These are phyloP conservation scores for Wallacemonas sp. DNA, from an alignment of 208 protist genomes.

Conservation along the genomic window DNA sequence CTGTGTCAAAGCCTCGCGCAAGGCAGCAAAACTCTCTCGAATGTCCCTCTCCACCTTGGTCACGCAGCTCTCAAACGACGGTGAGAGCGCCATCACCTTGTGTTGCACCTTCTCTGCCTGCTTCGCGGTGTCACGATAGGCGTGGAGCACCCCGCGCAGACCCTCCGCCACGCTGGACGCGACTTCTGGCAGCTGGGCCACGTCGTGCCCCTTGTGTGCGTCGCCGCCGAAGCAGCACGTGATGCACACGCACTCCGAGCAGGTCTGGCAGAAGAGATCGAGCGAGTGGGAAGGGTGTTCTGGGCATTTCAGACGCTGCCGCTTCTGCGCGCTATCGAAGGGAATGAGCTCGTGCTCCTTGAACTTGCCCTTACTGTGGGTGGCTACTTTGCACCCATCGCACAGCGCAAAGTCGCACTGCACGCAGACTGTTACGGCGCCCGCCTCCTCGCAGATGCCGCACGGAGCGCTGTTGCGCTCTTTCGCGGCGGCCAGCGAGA, in stretches of 20 bases:
- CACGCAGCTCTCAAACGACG: slow-evolving; percentile 28
- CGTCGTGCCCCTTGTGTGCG: slow-evolving; percentile 58
- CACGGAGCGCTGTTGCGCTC: slow-evolving; percentile 25
- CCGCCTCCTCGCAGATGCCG: slow-evolving; percentile 63
- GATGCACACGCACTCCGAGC: slow-evolving; percentile 51
- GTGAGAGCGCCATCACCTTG: slow-evolving; percentile 11
- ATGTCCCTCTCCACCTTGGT: slow-evolving; percentile 31
- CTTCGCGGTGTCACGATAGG: not conserved
- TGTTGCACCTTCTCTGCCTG: slow-evolving; percentile 1
- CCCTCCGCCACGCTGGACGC: slow-evolving; percentile 4
- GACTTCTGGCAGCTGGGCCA: slow-evolving; percentile 47
- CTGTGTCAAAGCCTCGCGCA: slow-evolving; percentile 19
- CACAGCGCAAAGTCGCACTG: slow-evolving; percentile 82
- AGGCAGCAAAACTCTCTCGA: slow-evolving; percentile 16
- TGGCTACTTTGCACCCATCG: slow-evolving; percentile 34
- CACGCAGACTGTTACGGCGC: slow-evolving; percentile 37
- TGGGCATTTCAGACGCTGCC: slow-evolving; percentile 26
- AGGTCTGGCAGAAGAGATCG: slow-evolving; percentile 74
- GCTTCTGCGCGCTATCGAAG: slow-evolving; percentile 28
- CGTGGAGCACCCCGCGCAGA: slow-evolving; percentile 21
- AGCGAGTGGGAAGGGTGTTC: slow-evolving; percentile 50
- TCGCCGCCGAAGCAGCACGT: slow-evolving; percentile 69
- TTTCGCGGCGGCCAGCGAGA: not conserved
- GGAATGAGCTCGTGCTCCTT: slow-evolving; percentile 52
- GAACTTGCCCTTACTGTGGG: slow-evolving; percentile 63